Base-by-base conservation (phyloP, 139 green algal genomes). In the Limnomonas spitsbergensis region DNA sequence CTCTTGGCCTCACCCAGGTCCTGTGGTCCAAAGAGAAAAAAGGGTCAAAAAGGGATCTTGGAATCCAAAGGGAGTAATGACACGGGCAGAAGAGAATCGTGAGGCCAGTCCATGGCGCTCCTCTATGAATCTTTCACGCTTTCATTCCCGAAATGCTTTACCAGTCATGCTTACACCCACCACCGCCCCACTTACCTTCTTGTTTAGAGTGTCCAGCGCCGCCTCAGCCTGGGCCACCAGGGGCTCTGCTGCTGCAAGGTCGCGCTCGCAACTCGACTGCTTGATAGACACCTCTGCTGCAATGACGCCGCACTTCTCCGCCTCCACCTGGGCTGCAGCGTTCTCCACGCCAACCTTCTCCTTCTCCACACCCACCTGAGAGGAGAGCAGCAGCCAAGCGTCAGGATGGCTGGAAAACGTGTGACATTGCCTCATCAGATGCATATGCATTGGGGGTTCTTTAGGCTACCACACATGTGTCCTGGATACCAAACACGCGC, bases 171-270 rank as follows among this genome's bases (percentile, higher is more conserved):
- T n/a, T n/a, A n/a, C n/a, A n/a, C n/a, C n/a, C n/a, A n/a, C n/a
- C n/a, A n/a, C n/a, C n/a, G n/a, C n/a, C n/a, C n/a, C n/a, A n/a
- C n/a, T 20, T 61, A 61, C 47, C 47, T 97, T 97, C 85, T 96
- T 96, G 85, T 94, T 95, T 24, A 97, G 87, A 0, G 93, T 96
- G 86, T 97, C 88, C 78, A 97, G 84, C 2, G 93, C 93, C 32
- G 89, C 92, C 81, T 94, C 89, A 7, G 93, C 93, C 78, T 94
- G 84, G 31, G 38, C 86, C 53, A 97, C 91, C 39, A 96, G 88
- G 14, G 93, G 93, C 91, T 95, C 91, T 14, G 93, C 93, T 24
- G 89, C 91, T 0, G 91, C 93, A 47, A 97, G 88, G 70, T 97
- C 93, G 9, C 35, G 61, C 88, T 97, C 90, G 73, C 90, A 94